Evolutionary conservation across 176 grass and related monocot species (phyloP).

Genomic region (Aechmea fasciata): DNA sequence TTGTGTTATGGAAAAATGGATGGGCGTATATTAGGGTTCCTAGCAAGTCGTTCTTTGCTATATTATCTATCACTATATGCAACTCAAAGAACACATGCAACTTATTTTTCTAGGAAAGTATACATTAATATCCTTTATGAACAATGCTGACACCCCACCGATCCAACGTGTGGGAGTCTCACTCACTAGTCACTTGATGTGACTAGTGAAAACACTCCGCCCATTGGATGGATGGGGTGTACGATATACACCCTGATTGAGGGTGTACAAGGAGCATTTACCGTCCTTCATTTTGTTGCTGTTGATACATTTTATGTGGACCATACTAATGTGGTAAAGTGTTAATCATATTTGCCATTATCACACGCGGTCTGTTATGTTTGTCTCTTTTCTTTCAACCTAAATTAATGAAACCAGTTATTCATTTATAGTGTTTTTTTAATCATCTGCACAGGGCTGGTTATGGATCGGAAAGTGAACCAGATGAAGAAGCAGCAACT

Average conservation of each 20-base stretch:
- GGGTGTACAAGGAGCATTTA: no score
- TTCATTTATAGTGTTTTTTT: neutral
- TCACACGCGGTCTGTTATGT: neutral
- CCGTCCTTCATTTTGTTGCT: neutral
- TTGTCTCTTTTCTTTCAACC: neutral
- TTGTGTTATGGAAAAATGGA: neutral
- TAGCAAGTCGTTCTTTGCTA: neutral
- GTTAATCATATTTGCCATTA: neutral
- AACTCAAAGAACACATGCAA: neutral
- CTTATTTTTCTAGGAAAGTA: neutral
- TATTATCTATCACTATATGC: neutral
- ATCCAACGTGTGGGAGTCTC: no score
- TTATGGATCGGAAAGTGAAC: slow-evolving; percentile 92
- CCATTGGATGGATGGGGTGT: no score
- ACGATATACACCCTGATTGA: no score
- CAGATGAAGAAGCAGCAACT: slow-evolving; percentile 73
- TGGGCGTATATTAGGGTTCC: neutral
- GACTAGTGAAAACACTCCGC: no score
- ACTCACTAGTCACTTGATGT: no score
- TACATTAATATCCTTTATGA: no score
- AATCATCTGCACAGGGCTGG: slow-evolving; percentile 42
- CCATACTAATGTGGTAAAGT: neutral
- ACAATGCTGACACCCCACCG: no score
- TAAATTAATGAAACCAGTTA: slow-evolving; percentile 5
- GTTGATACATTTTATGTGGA: neutral